A percentile compares a stretch with the other conserved stretches of the same genome.
phyloP scores from a whole-genome alignment of 2,329 filamentous ascomycete species.

The Podosphaera xanthii region DNA sequence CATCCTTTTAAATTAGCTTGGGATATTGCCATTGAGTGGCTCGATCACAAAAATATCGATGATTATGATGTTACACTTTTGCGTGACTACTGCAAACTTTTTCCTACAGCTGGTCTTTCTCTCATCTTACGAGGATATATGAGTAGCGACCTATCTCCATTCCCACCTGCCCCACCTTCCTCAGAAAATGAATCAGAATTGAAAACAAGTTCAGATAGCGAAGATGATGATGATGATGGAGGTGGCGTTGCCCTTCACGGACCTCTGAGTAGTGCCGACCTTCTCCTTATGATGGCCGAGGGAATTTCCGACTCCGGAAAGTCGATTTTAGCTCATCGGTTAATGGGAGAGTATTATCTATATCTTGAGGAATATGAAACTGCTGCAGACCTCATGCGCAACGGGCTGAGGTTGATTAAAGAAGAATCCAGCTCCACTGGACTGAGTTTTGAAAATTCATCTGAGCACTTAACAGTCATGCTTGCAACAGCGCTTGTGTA shows the following conservation, averaged over 20 bases:
- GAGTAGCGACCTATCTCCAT: conserved; percentile 65
- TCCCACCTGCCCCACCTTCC: conserved; percentile 20
- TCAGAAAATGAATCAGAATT: not conserved
- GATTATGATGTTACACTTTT: conserved; percentile 61
- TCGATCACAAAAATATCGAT: conserved; percentile 50
- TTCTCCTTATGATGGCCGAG: conserved; percentile 58
- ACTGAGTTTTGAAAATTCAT: conserved; percentile 41
- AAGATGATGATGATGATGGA: conserved; percentile 32
- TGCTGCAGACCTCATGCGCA: conserved; percentile 57
- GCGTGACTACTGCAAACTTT: conserved; percentile 59
- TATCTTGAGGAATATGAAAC: conserved; percentile 68
- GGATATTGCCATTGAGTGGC: conserved; percentile 79
- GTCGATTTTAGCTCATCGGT: conserved; percentile 61
- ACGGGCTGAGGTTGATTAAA: conserved; percentile 38
- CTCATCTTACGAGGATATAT: conserved; percentile 68
- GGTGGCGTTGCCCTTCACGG: conserved; percentile 27
- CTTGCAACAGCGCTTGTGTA: conserved; percentile 77
- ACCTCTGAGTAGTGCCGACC: conserved; percentile 51
- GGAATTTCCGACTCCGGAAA: conserved; percentile 37
- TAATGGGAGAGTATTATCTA: conserved; percentile 67
- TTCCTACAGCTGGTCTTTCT: conserved; percentile 61
- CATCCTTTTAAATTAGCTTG: conserved; percentile 78
- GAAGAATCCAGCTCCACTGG: conserved; percentile 44
- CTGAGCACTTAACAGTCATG: conserved; percentile 51
- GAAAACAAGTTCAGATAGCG: conserved; percentile 23